A percentile compares a stretch with the other conserved stretches of the same genome.
Evolutionary conservation across 148 eudicot species (phyloP).

Genomic region (Cornus kousa): DNA sequence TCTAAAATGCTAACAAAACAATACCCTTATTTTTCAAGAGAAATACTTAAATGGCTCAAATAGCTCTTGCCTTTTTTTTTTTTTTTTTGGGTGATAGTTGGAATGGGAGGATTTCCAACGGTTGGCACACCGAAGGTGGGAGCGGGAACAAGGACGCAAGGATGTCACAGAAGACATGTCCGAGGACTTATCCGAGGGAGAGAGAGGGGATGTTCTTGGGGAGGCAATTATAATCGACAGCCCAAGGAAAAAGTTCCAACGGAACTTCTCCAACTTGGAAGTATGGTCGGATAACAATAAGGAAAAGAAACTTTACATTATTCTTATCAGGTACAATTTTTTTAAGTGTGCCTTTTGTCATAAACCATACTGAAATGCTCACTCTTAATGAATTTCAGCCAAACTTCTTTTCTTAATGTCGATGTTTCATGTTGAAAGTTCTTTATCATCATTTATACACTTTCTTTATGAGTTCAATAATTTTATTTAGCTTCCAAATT

Average conservation of each 20-base stretch:
- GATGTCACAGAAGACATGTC: constrained; percentile 73
- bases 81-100: constrained; percentile 30
- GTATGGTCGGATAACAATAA: constrained; percentile 57
- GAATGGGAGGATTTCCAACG: constrained; percentile 69
- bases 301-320: constrained; percentile 70
- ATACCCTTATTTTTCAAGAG: background rate
- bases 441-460: background rate
- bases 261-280: constrained; percentile 47
- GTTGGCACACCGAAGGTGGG: constrained; percentile 46
- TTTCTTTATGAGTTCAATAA: background rate
- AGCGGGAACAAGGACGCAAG: constrained; percentile 58
- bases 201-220: constrained; percentile 52
- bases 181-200: constrained; percentile 66
- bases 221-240: constrained; percentile 39
- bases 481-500: background rate
- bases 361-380: background rate
- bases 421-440: background rate
- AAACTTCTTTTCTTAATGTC: background rate
- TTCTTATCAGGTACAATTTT: constrained; percentile 55
- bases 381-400: background rate
- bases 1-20: background rate
- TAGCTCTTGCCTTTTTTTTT: background rate
- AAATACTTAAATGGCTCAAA: background rate
- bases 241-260: constrained; percentile 42
- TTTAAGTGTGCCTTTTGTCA: background rate